Evolutionary conservation across 2,329 filamentous ascomycete genomes (phyloP), one percentile per base, ranked within the genome.

Genomic region (Aureobasidium musti): DNA sequence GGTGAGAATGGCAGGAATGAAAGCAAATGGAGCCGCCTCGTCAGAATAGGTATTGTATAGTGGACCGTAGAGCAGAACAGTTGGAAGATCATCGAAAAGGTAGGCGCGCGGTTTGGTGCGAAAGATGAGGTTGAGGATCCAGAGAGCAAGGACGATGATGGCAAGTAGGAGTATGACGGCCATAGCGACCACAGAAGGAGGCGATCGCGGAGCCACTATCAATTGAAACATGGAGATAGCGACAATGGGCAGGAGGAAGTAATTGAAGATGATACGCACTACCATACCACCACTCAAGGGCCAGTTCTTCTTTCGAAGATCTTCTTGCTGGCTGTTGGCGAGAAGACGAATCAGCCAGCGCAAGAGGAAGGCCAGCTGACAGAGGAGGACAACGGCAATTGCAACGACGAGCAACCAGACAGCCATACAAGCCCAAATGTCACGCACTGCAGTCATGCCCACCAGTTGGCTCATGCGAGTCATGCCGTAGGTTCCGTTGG

Each of bases 21-120:
- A 83, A 7, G 94, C 92, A 77, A 96, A 99, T 0, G 91, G 88
- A 8, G 94, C 91, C 0, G 92, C 92, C 75, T 94, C 91, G 76
- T 99, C 95, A 28, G 91, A 95, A 77, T 96, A 98, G 0, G 95
- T 99, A 79, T 99, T 99, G 75, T 99, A 99, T 8, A 99, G 82
- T 5, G 95, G 92, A 0, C 95, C 95, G 72, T 97, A 98, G 0
- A 92, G 84, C 2, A 99, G 83, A 10, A 98, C 88, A 0, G 92
- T 97, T 7, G 92, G 88, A 57, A 99, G 83, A 73, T 98, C 92
- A 77, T 99, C 95, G 76, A 97, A 99, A 11, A 99, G 83, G 71
- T 92, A 90, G 1, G 92, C 90, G 68, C 92, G 89, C 6, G 93
- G 93, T 70, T 90, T 88, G 0, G 91, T 95, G 28, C 83, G 87